Conservation (phyloP, 139 green algal genomes). For the Parachlorella kessleri region DNA sequence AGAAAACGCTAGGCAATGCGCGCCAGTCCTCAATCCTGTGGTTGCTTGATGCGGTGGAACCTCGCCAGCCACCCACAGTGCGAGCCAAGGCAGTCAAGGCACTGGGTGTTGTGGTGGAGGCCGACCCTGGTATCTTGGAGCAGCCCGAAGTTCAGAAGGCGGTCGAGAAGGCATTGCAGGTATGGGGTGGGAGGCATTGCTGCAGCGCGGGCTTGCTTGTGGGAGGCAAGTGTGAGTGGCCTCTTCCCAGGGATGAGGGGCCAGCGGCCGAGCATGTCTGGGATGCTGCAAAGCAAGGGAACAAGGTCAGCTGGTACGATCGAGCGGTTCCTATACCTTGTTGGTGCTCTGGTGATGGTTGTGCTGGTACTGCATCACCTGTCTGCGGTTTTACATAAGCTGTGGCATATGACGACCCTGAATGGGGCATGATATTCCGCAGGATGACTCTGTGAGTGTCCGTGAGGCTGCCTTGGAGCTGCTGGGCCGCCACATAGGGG, state of each 20-base stretch:
- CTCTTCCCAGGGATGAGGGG: too few relatives aligned
- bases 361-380: too few relatives aligned
- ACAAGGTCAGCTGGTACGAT: too few relatives aligned
- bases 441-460: slow-evolving; percentile 84
- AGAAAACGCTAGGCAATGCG: slow-evolving; percentile 36
- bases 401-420: not conserved
- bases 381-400: too few relatives aligned
- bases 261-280: too few relatives aligned
- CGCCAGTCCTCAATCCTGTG: slow-evolving; percentile 46
- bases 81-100: slow-evolving; percentile 70
- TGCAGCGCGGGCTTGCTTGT: too few relatives aligned
- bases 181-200: too few relatives aligned
- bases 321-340: too few relatives aligned
- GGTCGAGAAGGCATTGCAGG: slow-evolving; percentile 56
- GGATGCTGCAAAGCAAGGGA: too few relatives aligned
- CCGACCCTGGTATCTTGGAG: slow-evolving; percentile 63
- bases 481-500: slow-evolving; percentile 72
- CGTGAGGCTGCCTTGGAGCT: slow-evolving; percentile 86
- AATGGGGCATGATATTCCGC: slow-evolving; percentile 4
- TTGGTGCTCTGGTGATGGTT: too few relatives aligned
- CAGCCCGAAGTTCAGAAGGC: slow-evolving; percentile 55
- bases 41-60: slow-evolving; percentile 57
- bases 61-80: slow-evolving; percentile 27
- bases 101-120: slow-evolving; percentile 63
- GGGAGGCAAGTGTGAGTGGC: too few relatives aligned